phyloP scores from a whole-genome alignment of 1,139 yeast species.

The Geotrichum citri-aurantii region DNA sequence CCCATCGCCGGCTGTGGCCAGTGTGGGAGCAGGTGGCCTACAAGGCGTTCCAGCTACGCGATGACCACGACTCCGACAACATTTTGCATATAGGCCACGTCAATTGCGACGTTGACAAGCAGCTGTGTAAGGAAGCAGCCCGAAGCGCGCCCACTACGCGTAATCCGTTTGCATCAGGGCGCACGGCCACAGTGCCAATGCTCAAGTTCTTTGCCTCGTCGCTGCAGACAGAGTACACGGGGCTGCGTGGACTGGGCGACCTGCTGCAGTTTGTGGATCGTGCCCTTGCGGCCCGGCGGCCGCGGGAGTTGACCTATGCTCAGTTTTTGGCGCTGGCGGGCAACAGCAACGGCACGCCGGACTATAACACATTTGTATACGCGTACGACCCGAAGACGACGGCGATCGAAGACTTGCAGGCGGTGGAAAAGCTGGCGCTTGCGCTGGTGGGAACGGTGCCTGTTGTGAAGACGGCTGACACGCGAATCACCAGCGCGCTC shows the following conservation, averaged over 20 bases:
- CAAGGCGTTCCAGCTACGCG: conserved; percentile 17
- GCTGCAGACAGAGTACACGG: conserved; percentile 32
- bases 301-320: conserved; percentile 27
- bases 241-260: conserved; percentile 34
- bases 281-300: conserved; percentile 28
- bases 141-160: not conserved
- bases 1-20: conserved; percentile 22
- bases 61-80: conserved; percentile 21
- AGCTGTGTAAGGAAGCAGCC: conserved; percentile 33
- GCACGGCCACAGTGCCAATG: conserved; percentile 29
- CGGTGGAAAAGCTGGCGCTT: conserved; percentile 34
- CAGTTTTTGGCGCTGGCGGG: conserved; percentile 24
- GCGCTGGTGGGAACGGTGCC: conserved; percentile 35
- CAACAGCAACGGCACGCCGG: conserved; percentile 11
- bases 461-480: conserved; percentile 32
- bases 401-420: conserved; percentile 39
- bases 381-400: conserved; percentile 36
- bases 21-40: conserved; percentile 38
- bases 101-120: conserved; percentile 36
- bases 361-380: conserved; percentile 31
- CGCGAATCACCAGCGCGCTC: conserved; percentile 31
- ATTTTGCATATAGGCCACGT: conserved; percentile 39
- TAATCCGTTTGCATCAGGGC: conserved; percentile 15
- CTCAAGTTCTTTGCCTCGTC: conserved; percentile 33
- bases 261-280: conserved; percentile 32